These are phyloP conservation scores for Gliomastix tumulicola DNA, from an alignment of 2,329 filamentous ascomycete genomes.

Conservation along the genomic window DNA sequence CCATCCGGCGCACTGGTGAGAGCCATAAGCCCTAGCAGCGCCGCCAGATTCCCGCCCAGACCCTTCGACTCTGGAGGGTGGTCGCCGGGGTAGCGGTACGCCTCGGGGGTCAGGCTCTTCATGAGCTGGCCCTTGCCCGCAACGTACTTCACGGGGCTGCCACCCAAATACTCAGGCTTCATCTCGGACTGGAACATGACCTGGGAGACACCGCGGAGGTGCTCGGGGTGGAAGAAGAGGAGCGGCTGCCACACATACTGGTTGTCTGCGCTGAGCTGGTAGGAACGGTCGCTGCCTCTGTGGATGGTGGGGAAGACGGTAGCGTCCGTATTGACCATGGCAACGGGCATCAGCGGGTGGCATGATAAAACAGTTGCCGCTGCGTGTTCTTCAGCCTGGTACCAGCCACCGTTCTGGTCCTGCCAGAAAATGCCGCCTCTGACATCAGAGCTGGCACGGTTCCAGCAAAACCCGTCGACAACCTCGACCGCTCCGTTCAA, in stretches of 20 bases:
- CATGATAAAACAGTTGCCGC: conserved; percentile 2
- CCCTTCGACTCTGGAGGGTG: conserved; percentile 15
- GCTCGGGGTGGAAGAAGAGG: conserved; percentile 15
- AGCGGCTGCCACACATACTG: conserved; percentile 16
- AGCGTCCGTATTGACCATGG: conserved; percentile 3
- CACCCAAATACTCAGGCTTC: too few relatives aligned
- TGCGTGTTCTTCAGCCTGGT: background rate
- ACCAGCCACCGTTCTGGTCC: background rate
- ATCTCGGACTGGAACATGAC: too few relatives aligned
- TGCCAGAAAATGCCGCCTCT: conserved; percentile 1
- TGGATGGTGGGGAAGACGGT: background rate
- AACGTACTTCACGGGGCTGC: conserved; percentile 15
- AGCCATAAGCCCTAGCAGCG: conserved; percentile 32
- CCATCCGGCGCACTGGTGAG: conserved; percentile 11
- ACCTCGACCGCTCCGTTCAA: conserved; percentile 15
- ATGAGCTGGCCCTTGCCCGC: conserved; percentile 27
- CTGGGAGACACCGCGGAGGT: conserved; percentile 16
- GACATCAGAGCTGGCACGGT: background rate
- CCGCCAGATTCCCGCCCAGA: conserved; percentile 26
- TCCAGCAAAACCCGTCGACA: background rate
- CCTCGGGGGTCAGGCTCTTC: conserved; percentile 23
- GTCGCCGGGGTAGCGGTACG: conserved; percentile 13
- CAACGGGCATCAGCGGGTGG: conserved; percentile 3
- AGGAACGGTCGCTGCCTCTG: background rate
- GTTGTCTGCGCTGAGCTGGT: conserved; percentile 2